A percentile compares a stretch with the other conserved stretches of the same genome.
Conservation (phyloP, 1,139 yeast species). For the Geotrichum aggregatum region DNA sequence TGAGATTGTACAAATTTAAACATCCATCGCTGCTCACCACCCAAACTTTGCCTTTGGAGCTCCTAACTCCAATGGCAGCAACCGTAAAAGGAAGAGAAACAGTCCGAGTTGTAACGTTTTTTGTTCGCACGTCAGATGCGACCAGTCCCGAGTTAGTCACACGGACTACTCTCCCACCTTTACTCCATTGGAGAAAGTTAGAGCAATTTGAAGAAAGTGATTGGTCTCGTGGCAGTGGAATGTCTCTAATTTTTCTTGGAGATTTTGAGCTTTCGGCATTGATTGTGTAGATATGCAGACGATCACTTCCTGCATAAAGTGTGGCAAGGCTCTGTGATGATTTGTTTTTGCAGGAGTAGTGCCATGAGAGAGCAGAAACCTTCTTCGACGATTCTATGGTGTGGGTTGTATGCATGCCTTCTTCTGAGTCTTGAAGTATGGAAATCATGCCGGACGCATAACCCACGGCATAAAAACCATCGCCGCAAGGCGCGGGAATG, state of each 20-base stretch:
- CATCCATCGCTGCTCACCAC: slow-evolving; percentile 8
- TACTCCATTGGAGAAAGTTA: slow-evolving; percentile 19
- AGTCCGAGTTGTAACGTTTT: slow-evolving; percentile 12
- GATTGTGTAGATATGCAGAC: slow-evolving; percentile 16
- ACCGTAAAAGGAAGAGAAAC: slow-evolving; percentile 6
- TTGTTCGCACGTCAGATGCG: slow-evolving; percentile 20
- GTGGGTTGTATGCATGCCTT: neutral
- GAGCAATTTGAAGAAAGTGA: slow-evolving; percentile 5
- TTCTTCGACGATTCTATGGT: slow-evolving; percentile 13
- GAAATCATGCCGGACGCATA: slow-evolving; percentile 19
- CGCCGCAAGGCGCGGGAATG: slow-evolving; percentile 21
- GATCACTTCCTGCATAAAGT: slow-evolving; percentile 15
- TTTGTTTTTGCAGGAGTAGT: slow-evolving; percentile 17
- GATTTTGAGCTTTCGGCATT: slow-evolving; percentile 5
- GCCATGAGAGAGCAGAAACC: slow-evolving; percentile 19
- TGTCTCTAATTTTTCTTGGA: slow-evolving; percentile 18
- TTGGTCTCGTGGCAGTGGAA: slow-evolving; percentile 14
- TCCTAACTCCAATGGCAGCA: slow-evolving; percentile 6
- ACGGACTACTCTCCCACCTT: slow-evolving; percentile 18
- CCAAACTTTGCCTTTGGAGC: slow-evolving; percentile 17
- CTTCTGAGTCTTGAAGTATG: slow-evolving; percentile 10
- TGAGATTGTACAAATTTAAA: slow-evolving; percentile 9
- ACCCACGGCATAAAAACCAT: slow-evolving; percentile 19
- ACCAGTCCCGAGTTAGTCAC: slow-evolving; percentile 15
- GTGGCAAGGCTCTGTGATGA: slow-evolving; percentile 21